Conservation (phyloP, 2,329 filamentous ascomycete species). For the Chrysoporthe austroafricana region DNA sequence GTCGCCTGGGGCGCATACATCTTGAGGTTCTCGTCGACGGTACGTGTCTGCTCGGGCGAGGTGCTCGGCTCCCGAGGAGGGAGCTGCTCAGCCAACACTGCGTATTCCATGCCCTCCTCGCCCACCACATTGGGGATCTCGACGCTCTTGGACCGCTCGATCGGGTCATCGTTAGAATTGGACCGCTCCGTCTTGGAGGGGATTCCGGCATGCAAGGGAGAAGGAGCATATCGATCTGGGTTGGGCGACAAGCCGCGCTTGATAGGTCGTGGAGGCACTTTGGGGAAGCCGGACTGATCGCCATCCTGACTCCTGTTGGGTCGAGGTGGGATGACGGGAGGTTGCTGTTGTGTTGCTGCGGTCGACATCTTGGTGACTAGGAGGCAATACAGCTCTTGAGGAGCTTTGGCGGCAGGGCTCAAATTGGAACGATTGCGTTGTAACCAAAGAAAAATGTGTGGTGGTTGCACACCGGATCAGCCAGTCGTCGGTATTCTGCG, state of each 20-base stretch:
- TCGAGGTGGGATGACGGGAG: constrained; percentile 61
- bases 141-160: constrained; percentile 74
- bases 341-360: constrained; percentile 49
- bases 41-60: constrained; percentile 74
- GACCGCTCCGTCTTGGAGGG: constrained; percentile 46
- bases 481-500: neutral
- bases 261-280: constrained; percentile 78
- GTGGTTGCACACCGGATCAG: neutral
- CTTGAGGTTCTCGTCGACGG: constrained; percentile 78
- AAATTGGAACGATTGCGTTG: neutral
- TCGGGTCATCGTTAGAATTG: constrained; percentile 46
- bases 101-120: constrained; percentile 90
- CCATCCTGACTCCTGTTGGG: constrained; percentile 55
- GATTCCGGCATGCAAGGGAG: constrained; percentile 78
- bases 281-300: constrained; percentile 56
- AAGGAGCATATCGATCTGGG: constrained; percentile 79
- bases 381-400: neutral
- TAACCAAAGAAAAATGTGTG: neutral
- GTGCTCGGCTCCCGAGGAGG: constrained; percentile 45
- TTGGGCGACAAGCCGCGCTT: constrained; percentile 79
- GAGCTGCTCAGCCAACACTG: constrained; percentile 55
- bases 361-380: constrained; percentile 49
- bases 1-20: constrained; percentile 90
- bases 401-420: neutral
- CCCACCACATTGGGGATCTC: constrained; percentile 77